These are phyloP conservation scores for Breviolum minutum DNA, from an alignment of 73 alveolate species.

Conservation along the genomic window DNA sequence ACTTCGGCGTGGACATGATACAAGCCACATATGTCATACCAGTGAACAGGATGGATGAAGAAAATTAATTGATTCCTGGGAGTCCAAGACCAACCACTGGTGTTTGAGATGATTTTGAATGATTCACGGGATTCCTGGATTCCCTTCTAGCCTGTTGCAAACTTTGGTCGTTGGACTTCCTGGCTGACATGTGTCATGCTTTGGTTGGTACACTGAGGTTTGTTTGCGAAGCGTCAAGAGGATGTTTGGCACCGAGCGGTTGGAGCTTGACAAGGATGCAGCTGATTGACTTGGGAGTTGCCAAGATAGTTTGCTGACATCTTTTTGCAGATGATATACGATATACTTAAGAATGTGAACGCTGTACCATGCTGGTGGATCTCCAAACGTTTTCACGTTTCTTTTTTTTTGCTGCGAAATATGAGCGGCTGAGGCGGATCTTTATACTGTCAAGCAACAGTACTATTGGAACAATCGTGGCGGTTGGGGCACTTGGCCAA, in stretches of 20 bases:
- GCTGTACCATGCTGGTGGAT: no score
- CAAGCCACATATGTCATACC: no score
- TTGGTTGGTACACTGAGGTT: background rate
- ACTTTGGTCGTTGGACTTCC: background rate
- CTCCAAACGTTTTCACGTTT: no score
- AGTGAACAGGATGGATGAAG: background rate
- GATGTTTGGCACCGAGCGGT: background rate
- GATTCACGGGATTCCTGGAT: no score
- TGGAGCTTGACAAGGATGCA: no score
- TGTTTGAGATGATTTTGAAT: no score
- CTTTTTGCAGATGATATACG: no score
- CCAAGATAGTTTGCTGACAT: background rate
- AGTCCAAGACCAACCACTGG: background rate
- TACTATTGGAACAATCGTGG: constrained; percentile 89
- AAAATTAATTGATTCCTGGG: background rate
- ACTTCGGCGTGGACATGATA: no score
- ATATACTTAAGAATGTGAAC: background rate
- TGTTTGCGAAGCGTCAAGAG: constrained; percentile 15
- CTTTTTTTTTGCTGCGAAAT: background rate
- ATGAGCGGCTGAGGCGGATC: constrained; percentile 39
- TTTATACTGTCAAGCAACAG: constrained; percentile 20
- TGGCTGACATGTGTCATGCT: background rate
- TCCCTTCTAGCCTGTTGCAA: no score
- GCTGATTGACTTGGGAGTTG: no score
- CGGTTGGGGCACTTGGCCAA: background rate